Percentiles rank a stretch among this genome's conserved stretches.
Conservation (phyloP, 345 rosid genomes). For the Erodium maritimum region DNA sequence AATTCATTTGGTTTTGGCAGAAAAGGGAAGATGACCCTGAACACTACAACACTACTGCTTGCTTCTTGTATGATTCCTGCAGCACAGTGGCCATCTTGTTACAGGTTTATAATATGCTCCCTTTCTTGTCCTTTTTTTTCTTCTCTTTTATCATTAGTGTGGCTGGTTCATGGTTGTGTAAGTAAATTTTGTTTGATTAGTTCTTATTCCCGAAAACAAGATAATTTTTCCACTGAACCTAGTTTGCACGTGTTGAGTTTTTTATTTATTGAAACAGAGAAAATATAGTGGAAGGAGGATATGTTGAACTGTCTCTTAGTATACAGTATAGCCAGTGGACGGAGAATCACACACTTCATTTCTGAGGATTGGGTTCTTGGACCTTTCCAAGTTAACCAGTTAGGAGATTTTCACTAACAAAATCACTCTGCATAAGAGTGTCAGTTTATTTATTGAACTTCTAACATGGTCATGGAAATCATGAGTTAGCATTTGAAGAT, state of each 20-base stretch:
- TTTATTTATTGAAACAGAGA: neutral
- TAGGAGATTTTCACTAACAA: neutral
- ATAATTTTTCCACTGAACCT: neutral
- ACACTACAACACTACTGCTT: slow-evolving; percentile 7
- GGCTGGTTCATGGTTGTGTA: neutral
- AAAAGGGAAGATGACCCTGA: slow-evolving; percentile 12
- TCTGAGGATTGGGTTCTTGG: neutral
- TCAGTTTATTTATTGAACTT: neutral
- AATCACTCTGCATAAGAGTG: neutral
- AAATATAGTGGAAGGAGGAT: neutral
- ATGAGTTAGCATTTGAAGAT: too few relatives aligned
- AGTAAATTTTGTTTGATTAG: neutral
- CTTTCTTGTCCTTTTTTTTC: neutral
- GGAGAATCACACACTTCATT: neutral
- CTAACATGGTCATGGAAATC: neutral
- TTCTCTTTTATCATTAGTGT: neutral
- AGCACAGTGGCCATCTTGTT: slow-evolving; percentile 12
- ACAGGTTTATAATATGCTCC: slow-evolving; percentile 2
- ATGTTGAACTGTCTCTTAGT: neutral
- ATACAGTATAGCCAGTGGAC: neutral
- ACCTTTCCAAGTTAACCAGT: neutral
- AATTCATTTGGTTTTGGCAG: slow-evolving; percentile 1
- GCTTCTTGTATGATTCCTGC: slow-evolving; percentile 9
- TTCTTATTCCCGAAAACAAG: neutral
- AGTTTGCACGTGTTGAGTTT: neutral